phyloP scores from a whole-genome alignment of 495 filamentous ascomycete species.

The Lichenothelia convexa region DNA sequence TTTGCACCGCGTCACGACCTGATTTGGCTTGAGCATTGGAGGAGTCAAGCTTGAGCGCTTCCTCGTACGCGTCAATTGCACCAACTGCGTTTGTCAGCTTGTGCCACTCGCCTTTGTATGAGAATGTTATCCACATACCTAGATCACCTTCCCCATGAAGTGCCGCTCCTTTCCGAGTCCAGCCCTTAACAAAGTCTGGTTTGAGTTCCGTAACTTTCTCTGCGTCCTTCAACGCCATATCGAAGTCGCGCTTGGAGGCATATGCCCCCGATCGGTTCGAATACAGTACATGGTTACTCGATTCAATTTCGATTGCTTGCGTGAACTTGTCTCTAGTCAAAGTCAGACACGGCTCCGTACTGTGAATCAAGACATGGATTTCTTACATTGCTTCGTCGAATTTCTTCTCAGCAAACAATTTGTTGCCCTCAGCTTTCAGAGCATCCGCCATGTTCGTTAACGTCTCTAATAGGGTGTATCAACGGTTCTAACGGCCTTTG shows the following conservation, averaged over 20 bases:
- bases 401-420: slow-evolving; percentile 90
- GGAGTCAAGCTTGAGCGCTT: slow-evolving; percentile 79
- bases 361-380: slow-evolving; percentile 2
- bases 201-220: slow-evolving; percentile 84
- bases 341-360: slow-evolving; percentile 2
- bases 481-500: no score
- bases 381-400: slow-evolving; percentile 90
- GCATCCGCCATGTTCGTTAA: slow-evolving; percentile 24
- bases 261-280: slow-evolving; percentile 97
- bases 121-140: slow-evolving; percentile 25
- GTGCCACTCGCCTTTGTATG: no score
- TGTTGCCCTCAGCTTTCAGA: slow-evolving; percentile 94
- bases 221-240: slow-evolving; percentile 72
- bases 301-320: slow-evolving; percentile 76
- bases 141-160: slow-evolving; percentile 75
- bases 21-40: slow-evolving; percentile 84
- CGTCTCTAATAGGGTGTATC: slow-evolving; percentile 1
- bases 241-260: slow-evolving; percentile 72
- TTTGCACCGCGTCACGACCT: slow-evolving; percentile 61
- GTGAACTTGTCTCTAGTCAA: slow-evolving; percentile 71
- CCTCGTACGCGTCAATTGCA: slow-evolving; percentile 75
- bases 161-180: slow-evolving; percentile 79
- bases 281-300: slow-evolving; percentile 85
- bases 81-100: no score
- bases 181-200: slow-evolving; percentile 95